Evolutionary conservation across 2,329 filamentous ascomycete genomes (phyloP), one percentile per base, ranked within the genome.

Genomic region (Fusarium pseudonygamai): DNA sequence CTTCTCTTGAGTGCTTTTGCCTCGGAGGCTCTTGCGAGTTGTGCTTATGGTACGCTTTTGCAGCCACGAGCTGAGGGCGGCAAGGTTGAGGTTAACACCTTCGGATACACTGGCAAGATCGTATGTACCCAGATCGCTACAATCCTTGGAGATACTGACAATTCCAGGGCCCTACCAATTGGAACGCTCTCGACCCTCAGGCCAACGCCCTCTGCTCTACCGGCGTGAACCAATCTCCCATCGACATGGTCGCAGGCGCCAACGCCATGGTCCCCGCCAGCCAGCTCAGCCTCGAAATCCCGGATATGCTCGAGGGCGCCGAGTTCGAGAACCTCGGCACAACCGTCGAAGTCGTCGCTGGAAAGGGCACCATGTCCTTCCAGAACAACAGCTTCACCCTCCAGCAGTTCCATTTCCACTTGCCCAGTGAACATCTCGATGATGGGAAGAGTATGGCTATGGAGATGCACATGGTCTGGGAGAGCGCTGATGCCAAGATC

Each of bases 341-440:
- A 39, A 89, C 86, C 1, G 82, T 89, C 50, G 84, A 88, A 78
- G 84, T 88, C 42, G 61, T 80, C 28, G 79, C 86, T 34, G 82
- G 84, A 26, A 85, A 73, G 20, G 71, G 67, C 7, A 72, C 84
- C 64, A 84, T 88, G 18, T 80, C 72, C 0, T 78, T 86, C 43
- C 80, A 74, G 3, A 83, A 82, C 39, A 78, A 77, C 34, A 79
- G 81, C 32, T 89, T 85, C 77, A 78, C 72, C 2, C 82, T 90
- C 24, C 80, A 81, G 42, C 88, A 91, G 75, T 90, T 90, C 81
- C 89, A 90, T 78, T 88, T 90, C 80, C 89, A 91, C 78, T 86
- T 87, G 1, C 88, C 89, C 1, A 87, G 87, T 49, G 89, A 91
- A 81, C 89, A 91, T 73, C 83, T 85, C 39, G 81, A 90, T 75